These are phyloP conservation scores for Dryadomyces quercus-mongolicae DNA, from an alignment of 2,329 filamentous ascomycete genomes.

Conservation along the genomic window DNA sequence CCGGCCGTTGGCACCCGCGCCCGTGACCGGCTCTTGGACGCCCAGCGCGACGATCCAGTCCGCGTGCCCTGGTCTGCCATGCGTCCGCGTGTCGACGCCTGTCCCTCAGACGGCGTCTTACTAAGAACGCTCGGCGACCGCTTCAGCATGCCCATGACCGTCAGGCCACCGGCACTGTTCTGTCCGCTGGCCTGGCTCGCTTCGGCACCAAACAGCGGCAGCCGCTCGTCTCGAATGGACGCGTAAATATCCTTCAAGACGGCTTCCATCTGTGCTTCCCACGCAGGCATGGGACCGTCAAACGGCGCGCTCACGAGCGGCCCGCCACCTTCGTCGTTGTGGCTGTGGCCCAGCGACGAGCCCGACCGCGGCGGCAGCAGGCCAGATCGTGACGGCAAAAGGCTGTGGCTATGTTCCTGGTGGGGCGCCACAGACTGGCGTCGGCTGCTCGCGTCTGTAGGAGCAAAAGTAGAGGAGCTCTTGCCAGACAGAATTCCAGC, in stretches of 20 bases:
- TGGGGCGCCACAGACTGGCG: neutral
- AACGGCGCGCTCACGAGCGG: constrained; percentile 69
- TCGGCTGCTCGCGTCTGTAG: neutral
- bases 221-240: constrained; percentile 75
- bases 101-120: constrained; percentile 79
- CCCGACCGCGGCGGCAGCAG: constrained; percentile 34
- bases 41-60: constrained; percentile 55
- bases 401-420: constrained; percentile 19
- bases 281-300: constrained; percentile 61
- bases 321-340: constrained; percentile 33
- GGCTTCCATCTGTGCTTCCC: constrained; percentile 83
- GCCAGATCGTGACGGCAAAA: neutral
- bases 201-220: constrained; percentile 71
- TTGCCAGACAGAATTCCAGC: constrained; percentile 39
- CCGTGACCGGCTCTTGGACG: constrained; percentile 74
- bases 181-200: constrained; percentile 40
- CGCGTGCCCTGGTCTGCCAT: constrained; percentile 42
- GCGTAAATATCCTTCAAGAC: constrained; percentile 85
- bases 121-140: constrained; percentile 84
- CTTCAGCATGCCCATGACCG: constrained; percentile 66
- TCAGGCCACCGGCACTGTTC: constrained; percentile 43
- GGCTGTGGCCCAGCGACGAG: constrained; percentile 23
- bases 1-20: constrained; percentile 32
- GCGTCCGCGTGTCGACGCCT: constrained; percentile 57
- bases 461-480: neutral